Evolutionary conservation across 2,329 filamentous ascomycete genomes (phyloP), one percentile per base, ranked within the genome.

Genomic region (Berkeleyomyces basicola): DNA sequence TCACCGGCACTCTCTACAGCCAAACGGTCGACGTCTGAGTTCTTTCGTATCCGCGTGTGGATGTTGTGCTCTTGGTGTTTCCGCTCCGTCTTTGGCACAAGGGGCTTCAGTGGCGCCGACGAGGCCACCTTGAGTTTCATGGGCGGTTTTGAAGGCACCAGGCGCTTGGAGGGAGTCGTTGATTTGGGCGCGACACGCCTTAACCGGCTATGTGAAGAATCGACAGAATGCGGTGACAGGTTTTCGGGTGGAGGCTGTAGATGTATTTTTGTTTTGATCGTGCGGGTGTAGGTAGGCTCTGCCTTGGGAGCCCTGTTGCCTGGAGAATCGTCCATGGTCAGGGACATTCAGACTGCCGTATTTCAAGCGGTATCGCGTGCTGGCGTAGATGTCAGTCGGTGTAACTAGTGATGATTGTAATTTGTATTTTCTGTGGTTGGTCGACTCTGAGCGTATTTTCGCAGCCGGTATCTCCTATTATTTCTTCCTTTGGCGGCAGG

Each of bases 1-100:
- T 83, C 85, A 70, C 85, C 82, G 65, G 80, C 77, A n/a, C 77
- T 74, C 63, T 83, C 75, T 4, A 39, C 42, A 61, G 83, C 80
- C 68, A 75, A 76, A 69, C 77, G 82, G 63, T 79, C 78, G 9
- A 76, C 69, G 62, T 85, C 83, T 61, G 75, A 73, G 63, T 79
- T 80, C 67, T 79, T 79, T 70, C 77, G 82, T 59, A 72, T 66
- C 68, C 73, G 71, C 9, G 68, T 66, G 66, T 69, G 64, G n/a
- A 68, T 60, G 65, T 70, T 66, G 63, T 70, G 74, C 51, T 76
- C 74, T 65, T 75, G 74, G 7, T 74, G 74, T 66, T 70, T 75
- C 58, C 77, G 75, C 68, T 80, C 77, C 4, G 63, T 65, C 44
- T 55, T 62, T 31, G 66, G 66, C 7, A 67, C 63, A n/a, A 67